Base-by-base conservation (phyloP, 2,329 filamentous ascomycete species). In the Clonostachys rhizophaga region DNA sequence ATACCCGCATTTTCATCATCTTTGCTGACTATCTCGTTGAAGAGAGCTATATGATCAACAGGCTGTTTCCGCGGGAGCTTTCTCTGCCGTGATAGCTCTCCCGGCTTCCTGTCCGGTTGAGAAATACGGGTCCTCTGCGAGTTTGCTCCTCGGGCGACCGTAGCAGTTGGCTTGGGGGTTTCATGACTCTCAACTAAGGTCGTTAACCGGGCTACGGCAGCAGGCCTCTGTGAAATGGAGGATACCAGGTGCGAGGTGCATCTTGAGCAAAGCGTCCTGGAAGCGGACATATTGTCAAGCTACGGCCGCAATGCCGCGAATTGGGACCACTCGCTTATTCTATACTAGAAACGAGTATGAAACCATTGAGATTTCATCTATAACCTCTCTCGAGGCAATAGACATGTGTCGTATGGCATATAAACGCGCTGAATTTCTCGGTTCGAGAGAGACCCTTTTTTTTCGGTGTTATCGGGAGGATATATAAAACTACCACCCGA, bases 21-120 rank as follows among this genome's bases (percentile, higher is more conserved):
- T 20, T 43, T 37, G 16, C 30, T 58, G 44, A 66, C 61, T n/a
- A 67, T 63, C 12, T 67, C 61, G 42, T 66, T 63, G 58, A 67
- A 68, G 14, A 67, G 49, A 2, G 60, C 63, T 36, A 67, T 40
- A 24, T 63, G 59, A 9, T 43, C 46, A 16, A 48, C 18, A 3
- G 24, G 24, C 24, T 30, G 11, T 43, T 39, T 6, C 35, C 34
- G 30, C 37, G 33, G 14, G 14, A 34, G 43, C 16, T n/a, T 44
- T 16, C 43, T 44, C 43, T 44, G 43, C 16, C 43, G 43, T 5
- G 34, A 20, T 4, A n/a, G 40, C n/a, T 14, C 17, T 11, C 34
- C 17, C 20, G 44, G 16, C 37, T 14, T 39, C 6, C 24, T 10
- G 8, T 30, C 24, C 24, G 24, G 24, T 30, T 30, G 24, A 30